Conservation (phyloP, 1,284 basidiomycete species). For the Mycosarcoma maydis region DNA sequence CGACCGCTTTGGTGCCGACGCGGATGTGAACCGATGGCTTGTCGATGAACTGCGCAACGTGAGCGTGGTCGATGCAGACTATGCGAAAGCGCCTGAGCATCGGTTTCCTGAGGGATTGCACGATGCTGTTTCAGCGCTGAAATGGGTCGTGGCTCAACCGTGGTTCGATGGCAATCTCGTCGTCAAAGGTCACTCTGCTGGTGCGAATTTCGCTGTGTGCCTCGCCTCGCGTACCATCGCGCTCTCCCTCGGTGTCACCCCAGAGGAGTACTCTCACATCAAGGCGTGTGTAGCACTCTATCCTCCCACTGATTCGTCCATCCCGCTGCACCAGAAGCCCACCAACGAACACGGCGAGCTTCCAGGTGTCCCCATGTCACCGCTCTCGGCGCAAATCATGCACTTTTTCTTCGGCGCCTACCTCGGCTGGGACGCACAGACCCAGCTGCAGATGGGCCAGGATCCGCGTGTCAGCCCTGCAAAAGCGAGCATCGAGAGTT, state of each 20-base stretch:
- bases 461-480: conserved; percentile 34
- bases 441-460: conserved; percentile 3
- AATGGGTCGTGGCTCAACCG: conserved; percentile 27
- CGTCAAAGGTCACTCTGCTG: conserved; percentile 32
- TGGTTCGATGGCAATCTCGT: conserved; percentile 38
- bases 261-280: conserved; percentile 20
- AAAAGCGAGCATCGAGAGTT: conserved; percentile 9
- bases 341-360: conserved; percentile 33
- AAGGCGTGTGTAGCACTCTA: conserved; percentile 38
- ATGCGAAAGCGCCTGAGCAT: conserved; percentile 36
- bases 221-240: conserved; percentile 13
- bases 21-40: conserved; percentile 25
- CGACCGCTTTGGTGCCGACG: conserved; percentile 30
- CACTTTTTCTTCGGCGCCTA: conserved; percentile 41
- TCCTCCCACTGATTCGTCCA: conserved; percentile 23
- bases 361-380: conserved; percentile 24
- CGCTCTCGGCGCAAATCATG: conserved; percentile 24
- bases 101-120: conserved; percentile 33
- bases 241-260: conserved; percentile 18
- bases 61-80: conserved; percentile 37
- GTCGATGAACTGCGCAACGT: conserved; percentile 16
- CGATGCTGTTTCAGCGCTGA: conserved; percentile 27
- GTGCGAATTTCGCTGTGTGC: conserved; percentile 25
- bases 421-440: conserved; percentile 13
- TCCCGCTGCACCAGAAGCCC: conserved; percentile 18